Base-by-base conservation (phyloP, 1,139 yeast genomes). In the Meyerozyma carpophila region DNA sequence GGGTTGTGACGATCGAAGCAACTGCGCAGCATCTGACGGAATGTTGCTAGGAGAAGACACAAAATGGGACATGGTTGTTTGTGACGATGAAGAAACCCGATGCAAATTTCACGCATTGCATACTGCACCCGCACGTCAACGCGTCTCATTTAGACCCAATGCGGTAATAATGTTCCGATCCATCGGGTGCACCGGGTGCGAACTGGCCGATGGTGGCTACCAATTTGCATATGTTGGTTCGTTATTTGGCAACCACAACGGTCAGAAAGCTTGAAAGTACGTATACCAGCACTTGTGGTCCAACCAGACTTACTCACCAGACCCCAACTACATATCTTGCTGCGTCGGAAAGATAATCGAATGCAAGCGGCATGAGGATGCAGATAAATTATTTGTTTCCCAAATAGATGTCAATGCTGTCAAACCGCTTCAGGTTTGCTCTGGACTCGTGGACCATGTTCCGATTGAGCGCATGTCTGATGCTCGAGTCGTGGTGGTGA, bases 341-440 rank as follows among this genome's bases (percentile, higher is more conserved):
- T 61, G 65, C 49, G 77, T 77, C 2, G 85, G 84, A 1, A 50
- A 58, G 14, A 75, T 80, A 27, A 52, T 62, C 11, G 58, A 68
- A 16, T 68, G 80, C 43, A 54, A 57, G 34, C 56, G 51, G 24
- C 85, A 80, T 49, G 77, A 72, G 20, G 65, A 74, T 49, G 84
- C 84, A 2, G 82, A 77, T 43, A 69, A 65, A 43, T 60, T 81
- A 36, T 80, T 75, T 47, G 81, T 81, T 1, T 77, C 82, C 1
- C 66, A 68, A 44, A 66, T 81, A 8, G 59, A 61, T 41, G 46
- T 71, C 5, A 42, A 38, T 5, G 32, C 41, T 41, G 44, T 43
- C 36, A 36, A 45, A 32, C 44, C 45, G 4, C 40, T 74, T 7
- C 81, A 77, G 42, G 79, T 81, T 0, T 77, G 82, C 50, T 77